Evolutionary conservation across 2,329 filamentous ascomycete species (phyloP).

Genomic region (Chaetomiaceae sp.): DNA sequence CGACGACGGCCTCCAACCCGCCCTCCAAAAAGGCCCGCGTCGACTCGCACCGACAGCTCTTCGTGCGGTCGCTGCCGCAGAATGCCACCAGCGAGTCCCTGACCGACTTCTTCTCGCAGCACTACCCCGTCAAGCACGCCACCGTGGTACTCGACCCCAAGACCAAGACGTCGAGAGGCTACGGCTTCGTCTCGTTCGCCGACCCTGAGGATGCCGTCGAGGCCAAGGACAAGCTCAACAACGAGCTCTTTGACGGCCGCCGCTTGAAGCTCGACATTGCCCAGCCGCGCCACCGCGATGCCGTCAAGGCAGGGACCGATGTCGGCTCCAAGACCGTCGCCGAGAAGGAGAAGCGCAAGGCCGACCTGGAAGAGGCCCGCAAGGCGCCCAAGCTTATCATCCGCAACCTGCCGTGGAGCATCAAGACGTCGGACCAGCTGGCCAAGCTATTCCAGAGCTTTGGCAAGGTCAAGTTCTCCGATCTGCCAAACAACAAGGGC

Average conservation of each 20-base stretch:
- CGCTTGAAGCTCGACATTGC: conserved; percentile 84
- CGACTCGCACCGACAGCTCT: conserved; percentile 68
- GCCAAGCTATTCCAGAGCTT: conserved; percentile 75
- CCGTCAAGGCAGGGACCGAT: conserved; percentile 36
- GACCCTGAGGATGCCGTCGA: conserved; percentile 84
- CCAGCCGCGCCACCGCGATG: conserved; percentile 71
- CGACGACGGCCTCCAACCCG: conserved; percentile 25
- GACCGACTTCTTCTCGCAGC: conserved; percentile 86
- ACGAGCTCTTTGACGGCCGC: conserved; percentile 69
- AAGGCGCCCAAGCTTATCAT: conserved; percentile 76
- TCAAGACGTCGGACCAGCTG: conserved; percentile 81
- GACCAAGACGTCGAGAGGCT: conserved; percentile 85
- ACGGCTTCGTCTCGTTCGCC: conserved; percentile 94
- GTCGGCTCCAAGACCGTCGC: conserved; percentile 36
- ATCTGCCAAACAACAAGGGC: conserved; percentile 72
- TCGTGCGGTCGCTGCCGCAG: conserved; percentile 80
- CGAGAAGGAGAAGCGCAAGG: conserved; percentile 50
- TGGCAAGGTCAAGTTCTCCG: conserved; percentile 85
- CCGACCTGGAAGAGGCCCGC: conserved; percentile 55
- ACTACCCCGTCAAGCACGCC: conserved; percentile 92
- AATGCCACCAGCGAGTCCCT: conserved; percentile 75
- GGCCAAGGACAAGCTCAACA: conserved; percentile 77
- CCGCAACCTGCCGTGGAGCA: conserved; percentile 91
- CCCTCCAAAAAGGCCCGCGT: conserved; percentile 53
- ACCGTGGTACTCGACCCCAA: conserved; percentile 82